Evolutionary conservation across 1,139 yeast genomes (phyloP), one percentile per base, ranked within the genome.

Genomic region (Protomyces inundatus): DNA sequence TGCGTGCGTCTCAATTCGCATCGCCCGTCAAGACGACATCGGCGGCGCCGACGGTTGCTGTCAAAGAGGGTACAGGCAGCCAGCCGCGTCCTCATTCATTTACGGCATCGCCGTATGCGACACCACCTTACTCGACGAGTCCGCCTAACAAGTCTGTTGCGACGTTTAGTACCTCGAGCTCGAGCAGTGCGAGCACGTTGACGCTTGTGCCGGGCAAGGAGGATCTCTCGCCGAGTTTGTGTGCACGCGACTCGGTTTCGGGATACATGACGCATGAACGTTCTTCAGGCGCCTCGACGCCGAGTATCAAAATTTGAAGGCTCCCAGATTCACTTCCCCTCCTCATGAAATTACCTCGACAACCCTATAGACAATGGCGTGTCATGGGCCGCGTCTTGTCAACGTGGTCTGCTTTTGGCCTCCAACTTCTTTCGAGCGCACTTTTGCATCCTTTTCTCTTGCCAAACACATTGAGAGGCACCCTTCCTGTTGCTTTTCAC

Each of bases 91-190:
- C 55, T n/a, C 55, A 33, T 6, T 14, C 42, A 3, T 36, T 34
- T 2, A 35, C 42, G 4, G 42, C 55, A 6, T 52, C 55, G 12
- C 55, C 55, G 1, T 52, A 52, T 35, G 55, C 35, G 6, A 52
- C 55, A n/a, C 55, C 55, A 9, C 55, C 55, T n/a, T 52, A 52
- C 23, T 52, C 55, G 32, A n/a, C 55, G 7, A 34, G 42, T 52
- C 55, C 55, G 12, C 55, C 55, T 7, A 12, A 34, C 6, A 9
- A 36, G 7, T 10, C 48, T 2, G 23, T 16, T 23, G 23, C 23
- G 2, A 23, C 23, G 23, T 23, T 23, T 23, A 23, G 2, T 23
- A 23, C 23, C 23, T 23, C 23, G 2, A 23, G 23, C 2, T 23
- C 23, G 23, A 23, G 23, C 23, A 23, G 23, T 23, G 23, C 23